Conservation (phyloP, 1,139 yeast species). For the Casaregolazyma suthepensis region DNA sequence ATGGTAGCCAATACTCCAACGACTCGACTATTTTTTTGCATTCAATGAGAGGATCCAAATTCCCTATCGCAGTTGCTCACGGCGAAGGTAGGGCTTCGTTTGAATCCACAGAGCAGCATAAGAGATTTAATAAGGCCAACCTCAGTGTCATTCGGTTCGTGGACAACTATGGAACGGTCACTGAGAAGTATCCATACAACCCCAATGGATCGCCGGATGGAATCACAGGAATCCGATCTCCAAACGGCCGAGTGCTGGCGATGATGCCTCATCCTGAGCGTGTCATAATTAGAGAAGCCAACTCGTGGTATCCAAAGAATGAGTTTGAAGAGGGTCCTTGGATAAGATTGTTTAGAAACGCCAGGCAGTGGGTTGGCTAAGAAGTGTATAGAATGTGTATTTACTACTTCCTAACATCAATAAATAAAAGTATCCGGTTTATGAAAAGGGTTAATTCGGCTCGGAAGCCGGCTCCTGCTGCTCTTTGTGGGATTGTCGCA, state of each 20-base stretch:
- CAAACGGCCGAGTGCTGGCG: slow-evolving; percentile 92
- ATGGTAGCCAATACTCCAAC: slow-evolving; percentile 36
- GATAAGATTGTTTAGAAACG: slow-evolving; percentile 88
- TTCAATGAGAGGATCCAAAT: slow-evolving; percentile 84
- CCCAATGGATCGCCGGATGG: slow-evolving; percentile 96
- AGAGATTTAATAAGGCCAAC: slow-evolving; percentile 42
- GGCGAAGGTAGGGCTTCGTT: slow-evolving; percentile 96
- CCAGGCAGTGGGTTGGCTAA: slow-evolving; percentile 86
- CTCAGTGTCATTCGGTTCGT: slow-evolving; percentile 69
- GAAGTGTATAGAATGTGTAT: neutral
- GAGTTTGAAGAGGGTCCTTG: slow-evolving; percentile 64
- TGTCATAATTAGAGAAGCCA: slow-evolving; percentile 77
- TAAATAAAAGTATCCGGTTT: neutral
- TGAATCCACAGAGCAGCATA: slow-evolving; percentile 38
- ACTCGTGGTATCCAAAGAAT: slow-evolving; percentile 81
- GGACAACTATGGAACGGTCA: slow-evolving; percentile 81
- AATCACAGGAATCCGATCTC: slow-evolving; percentile 85
- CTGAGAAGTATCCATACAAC: slow-evolving; percentile 84
- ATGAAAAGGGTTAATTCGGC: neutral
- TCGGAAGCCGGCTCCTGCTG: neutral
- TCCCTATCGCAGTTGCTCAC: slow-evolving; percentile 97
- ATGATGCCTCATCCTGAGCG: slow-evolving; percentile 99
- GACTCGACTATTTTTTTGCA: slow-evolving; percentile 57
- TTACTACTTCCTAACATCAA: neutral
- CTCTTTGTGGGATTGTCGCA: slow-evolving; percentile 10